Conservation (phyloP, 345 rosid species). For the Citropsis articulata region DNA sequence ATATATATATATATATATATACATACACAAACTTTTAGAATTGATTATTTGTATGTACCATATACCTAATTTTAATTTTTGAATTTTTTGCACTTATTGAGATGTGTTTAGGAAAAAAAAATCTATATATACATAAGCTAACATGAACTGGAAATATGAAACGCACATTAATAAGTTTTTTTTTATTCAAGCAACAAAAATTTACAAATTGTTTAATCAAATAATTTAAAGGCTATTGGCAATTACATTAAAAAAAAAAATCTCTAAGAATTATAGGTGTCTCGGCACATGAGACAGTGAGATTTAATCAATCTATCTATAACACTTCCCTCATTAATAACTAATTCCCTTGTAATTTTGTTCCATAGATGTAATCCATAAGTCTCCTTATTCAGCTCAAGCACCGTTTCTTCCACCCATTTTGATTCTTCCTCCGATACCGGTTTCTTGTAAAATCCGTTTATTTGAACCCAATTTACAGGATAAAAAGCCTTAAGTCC, state of each 20-base stretch:
- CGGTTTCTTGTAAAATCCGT: constrained; percentile 49
- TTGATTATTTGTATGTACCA: no score
- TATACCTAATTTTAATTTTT: no score
- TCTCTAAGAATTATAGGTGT: background rate
- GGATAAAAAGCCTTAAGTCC: constrained; percentile 59
- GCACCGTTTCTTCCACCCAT: constrained; percentile 41
- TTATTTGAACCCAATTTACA: constrained; percentile 54
- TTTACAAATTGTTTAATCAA: background rate
- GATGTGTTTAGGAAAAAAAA: no score
- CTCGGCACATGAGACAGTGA: background rate
- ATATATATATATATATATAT: no score
- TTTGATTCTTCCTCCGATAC: constrained; percentile 27
- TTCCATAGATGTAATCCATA: constrained; percentile 57
- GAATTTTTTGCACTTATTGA: no score
- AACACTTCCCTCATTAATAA: constrained; percentile 5
- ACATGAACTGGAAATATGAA: background rate
- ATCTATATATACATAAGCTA: background rate
- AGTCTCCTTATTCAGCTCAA: constrained; percentile 30
- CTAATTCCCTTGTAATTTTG: constrained; percentile 5
- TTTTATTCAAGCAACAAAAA: background rate
- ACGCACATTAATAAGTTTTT: background rate
- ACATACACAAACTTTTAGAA: no score
- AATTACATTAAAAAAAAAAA: background rate
- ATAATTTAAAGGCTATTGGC: background rate
- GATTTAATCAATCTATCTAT: background rate